Evolutionary conservation across 805 yeast genomes (phyloP).

Genomic region (Candida peoriensis): DNA sequence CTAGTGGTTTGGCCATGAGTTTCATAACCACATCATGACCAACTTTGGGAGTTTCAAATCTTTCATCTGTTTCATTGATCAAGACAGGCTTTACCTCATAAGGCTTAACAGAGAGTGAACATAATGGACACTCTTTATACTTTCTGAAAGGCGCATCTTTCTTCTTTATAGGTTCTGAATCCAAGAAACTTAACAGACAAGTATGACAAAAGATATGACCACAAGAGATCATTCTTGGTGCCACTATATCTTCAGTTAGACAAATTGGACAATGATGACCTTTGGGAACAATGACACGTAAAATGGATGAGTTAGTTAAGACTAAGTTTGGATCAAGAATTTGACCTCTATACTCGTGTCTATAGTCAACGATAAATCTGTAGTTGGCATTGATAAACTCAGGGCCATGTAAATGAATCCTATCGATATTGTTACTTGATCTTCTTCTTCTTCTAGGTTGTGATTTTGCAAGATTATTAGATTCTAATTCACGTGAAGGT

Average conservation of each 20-base stretch:
- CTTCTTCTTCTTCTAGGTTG: conserved; percentile 22
- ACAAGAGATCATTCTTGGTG: conserved; percentile 93
- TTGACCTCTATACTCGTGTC: conserved; percentile 52
- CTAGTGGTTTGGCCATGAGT: conserved; percentile 55
- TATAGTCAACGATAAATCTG: conserved; percentile 71
- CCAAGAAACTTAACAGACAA: conserved; percentile 71
- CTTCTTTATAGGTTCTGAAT: conserved; percentile 37
- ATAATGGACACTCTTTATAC: conserved; percentile 75
- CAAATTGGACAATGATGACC: conserved; percentile 91
- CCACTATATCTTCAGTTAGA: conserved; percentile 73
- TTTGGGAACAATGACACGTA: conserved; percentile 70
- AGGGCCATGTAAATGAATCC: conserved; percentile 54
- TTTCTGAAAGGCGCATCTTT: conserved; percentile 38
- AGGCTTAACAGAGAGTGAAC: conserved; percentile 52
- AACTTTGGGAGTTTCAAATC: conserved; percentile 52
- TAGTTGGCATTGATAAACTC: conserved; percentile 78
- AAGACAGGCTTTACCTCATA: conserved; percentile 64
- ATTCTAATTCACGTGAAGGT: conserved; percentile 32
- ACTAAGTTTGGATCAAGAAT: conserved; percentile 72
- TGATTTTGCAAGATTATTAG: conserved; percentile 9
- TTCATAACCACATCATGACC: conserved; percentile 53
- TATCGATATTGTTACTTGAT: conserved; percentile 24
- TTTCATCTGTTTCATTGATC: conserved; percentile 41
- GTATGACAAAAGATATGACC: conserved; percentile 89
- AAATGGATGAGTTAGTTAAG: conserved; percentile 52